Evolutionary conservation across 306 rosid genomes (phyloP), one percentile per base, ranked within the genome.

Genomic region (Corylus heterophylla): DNA sequence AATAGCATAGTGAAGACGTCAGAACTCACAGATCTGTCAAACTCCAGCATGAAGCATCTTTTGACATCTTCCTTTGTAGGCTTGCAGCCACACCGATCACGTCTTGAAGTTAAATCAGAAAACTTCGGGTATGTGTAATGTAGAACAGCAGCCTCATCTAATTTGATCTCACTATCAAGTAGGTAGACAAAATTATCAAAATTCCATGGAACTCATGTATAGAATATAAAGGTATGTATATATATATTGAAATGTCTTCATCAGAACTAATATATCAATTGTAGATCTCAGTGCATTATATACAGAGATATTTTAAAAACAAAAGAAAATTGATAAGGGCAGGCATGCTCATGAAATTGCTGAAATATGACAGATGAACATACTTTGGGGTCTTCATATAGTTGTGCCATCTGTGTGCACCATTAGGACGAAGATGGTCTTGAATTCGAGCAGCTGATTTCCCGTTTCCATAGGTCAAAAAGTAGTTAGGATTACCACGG

Each of bases 381-480:
- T 92, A 94, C 98, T 83, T 82, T 20, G 97, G 98, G 9, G 94
- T 64, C 89, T 92, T 94, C 98, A 94, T 92, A 83, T 92, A 92
- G 85, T 94, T 94, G 86, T 94, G 97, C 98, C 98, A 94, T 87
- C 97, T 89, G 78, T 96, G 99, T 85, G 99, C 99, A 69, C 98
- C 99, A 73, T 96, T 91, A 29, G 99, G 98, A 74, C 97, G 99
- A 66, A 96, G 99, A 88, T 96, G 98, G 75, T 93, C 97, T 83
- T 89, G 92, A 76, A 96, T 69, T 81, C 99, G 92, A 72, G 99
- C 99, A 80, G 98, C 98, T 79, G 99, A 71, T 87, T 96, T 96
- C 80, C 99, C 99, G 83, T 96, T 96, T 85, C 98, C 99, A 37
- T 96, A 96, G 22, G 99, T 96, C 69, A 96, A 86, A 80, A 93